Evolutionary conservation across 345 rosid species (phyloP).

Genomic region (Corchorus capsularis): DNA sequence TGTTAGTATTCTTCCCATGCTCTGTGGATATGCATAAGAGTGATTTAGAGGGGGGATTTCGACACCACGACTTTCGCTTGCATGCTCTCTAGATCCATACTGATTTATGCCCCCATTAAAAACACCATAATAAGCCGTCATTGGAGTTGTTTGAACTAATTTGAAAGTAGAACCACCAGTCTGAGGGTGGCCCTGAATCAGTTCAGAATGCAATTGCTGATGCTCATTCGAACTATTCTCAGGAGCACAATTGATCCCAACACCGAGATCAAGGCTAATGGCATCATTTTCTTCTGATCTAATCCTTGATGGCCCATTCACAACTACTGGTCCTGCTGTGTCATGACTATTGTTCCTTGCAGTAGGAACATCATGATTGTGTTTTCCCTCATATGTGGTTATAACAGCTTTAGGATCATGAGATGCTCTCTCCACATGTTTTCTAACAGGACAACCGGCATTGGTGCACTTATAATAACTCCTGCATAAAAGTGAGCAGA

Average conservation of each 20-base stretch:
- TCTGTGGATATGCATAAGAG: slow-evolving; percentile 73
- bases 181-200: slow-evolving; percentile 40
- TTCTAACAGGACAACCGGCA: slow-evolving; percentile 91
- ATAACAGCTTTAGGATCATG: slow-evolving; percentile 98
- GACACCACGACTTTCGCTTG: slow-evolving; percentile 43
- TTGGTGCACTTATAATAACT: slow-evolving; percentile 98
- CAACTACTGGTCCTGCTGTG: slow-evolving; percentile 48
- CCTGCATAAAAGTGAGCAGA: slow-evolving; percentile 45
- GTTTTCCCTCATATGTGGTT: slow-evolving; percentile 98
- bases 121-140: slow-evolving; percentile 55
- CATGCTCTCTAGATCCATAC: slow-evolving; percentile 56
- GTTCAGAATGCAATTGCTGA: slow-evolving; percentile 43
- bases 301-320: slow-evolving; percentile 48
- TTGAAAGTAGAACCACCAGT: slow-evolving; percentile 51
- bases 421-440: slow-evolving; percentile 98
- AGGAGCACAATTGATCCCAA: slow-evolving; percentile 63
- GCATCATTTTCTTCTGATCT: slow-evolving; percentile 58
- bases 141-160: slow-evolving; percentile 49
- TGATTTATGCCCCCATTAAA: slow-evolving; percentile 55
- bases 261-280: slow-evolving; percentile 94
- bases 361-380: slow-evolving; percentile 90
- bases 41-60: slow-evolving; percentile 53
- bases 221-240: slow-evolving; percentile 53
- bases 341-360: slow-evolving; percentile 71
- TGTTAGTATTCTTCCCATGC: slow-evolving; percentile 68